Evolutionary conservation across 306 rosid species (phyloP).

Genomic region (Trifolium fragiferum): DNA sequence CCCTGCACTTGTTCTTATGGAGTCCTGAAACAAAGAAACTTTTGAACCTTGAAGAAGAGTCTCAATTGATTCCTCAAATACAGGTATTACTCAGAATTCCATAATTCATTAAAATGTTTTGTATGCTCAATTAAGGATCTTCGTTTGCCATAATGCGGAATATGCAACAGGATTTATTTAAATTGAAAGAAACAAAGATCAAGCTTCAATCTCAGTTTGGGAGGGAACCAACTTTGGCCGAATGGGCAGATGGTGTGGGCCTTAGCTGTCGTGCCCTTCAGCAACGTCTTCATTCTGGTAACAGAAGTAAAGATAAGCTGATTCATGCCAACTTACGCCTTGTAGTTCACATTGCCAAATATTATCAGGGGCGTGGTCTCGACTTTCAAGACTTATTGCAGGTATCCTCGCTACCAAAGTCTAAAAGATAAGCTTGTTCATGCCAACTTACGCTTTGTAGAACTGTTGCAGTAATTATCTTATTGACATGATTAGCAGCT

Average conservation of each 20-base stretch:
- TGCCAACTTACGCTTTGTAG: too few species aligned
- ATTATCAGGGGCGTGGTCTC: slow-evolving; percentile 84
- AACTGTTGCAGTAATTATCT: slow-evolving; percentile 20
- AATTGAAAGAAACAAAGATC: slow-evolving; percentile 67
- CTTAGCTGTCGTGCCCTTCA: slow-evolving; percentile 61
- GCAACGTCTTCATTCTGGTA: slow-evolving; percentile 59
- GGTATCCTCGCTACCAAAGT: slow-evolving; percentile 52
- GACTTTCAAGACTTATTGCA: slow-evolving; percentile 87
- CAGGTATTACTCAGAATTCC: slow-evolving; percentile 60
- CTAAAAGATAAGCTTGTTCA: too few species aligned
- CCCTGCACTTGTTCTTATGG: slow-evolving; percentile 74
- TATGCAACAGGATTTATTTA: slow-evolving; percentile 67
- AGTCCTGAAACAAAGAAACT: slow-evolving; percentile 83
- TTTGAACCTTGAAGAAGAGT: slow-evolving; percentile 79
- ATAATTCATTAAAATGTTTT: slow-evolving; percentile 18
- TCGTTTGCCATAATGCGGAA: slow-evolving; percentile 44
- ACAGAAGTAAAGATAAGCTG: slow-evolving; percentile 70
- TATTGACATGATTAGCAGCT: slow-evolving; percentile 27
- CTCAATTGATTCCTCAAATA: slow-evolving; percentile 63
- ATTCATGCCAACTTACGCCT: slow-evolving; percentile 78
- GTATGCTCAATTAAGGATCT: slow-evolving; percentile 37
- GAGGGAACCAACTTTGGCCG: slow-evolving; percentile 83
- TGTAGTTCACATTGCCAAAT: slow-evolving; percentile 93
- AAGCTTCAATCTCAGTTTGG: slow-evolving; percentile 81
- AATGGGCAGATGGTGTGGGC: slow-evolving; percentile 93